Evolutionary conservation across 1,139 yeast species (phyloP).

Genomic region (Yamadazyma jaroonii): DNA sequence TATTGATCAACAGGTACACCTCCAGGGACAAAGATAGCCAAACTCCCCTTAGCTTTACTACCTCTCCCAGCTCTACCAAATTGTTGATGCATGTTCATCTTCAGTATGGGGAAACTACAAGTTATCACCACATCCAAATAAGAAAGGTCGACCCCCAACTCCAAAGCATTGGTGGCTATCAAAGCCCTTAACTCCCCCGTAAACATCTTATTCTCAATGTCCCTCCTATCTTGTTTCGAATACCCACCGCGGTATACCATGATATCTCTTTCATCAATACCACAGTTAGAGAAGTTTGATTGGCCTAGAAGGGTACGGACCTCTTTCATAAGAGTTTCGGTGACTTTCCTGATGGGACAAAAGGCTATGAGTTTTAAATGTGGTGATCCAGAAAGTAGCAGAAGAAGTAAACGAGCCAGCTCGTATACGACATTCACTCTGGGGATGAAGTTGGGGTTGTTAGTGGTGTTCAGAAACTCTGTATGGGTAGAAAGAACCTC

Average conservation of each 20-base stretch:
- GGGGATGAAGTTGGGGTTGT: constrained; percentile 26
- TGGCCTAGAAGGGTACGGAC: constrained; percentile 49
- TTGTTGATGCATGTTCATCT: constrained; percentile 88
- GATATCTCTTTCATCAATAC: constrained; percentile 54
- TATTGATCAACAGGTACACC: constrained; percentile 85
- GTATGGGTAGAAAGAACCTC: constrained; percentile 21
- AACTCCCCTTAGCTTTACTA: constrained; percentile 54
- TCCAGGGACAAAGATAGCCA: constrained; percentile 82
- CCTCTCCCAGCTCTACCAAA: constrained; percentile 96
- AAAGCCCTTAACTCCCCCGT: constrained; percentile 80
- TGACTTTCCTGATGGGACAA: constrained; percentile 80
- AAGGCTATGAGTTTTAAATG: constrained; percentile 73
- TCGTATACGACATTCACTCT: constrained; percentile 73
- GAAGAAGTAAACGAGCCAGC: constrained; percentile 69
- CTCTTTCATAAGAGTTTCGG: constrained; percentile 85
- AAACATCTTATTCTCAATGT: constrained; percentile 88
- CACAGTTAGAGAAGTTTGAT: constrained; percentile 27
- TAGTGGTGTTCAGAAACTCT: constrained; percentile 2
- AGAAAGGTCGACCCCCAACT: constrained; percentile 92
- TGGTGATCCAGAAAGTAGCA: constrained; percentile 55
- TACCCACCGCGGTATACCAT: constrained; percentile 97
- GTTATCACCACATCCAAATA: constrained; percentile 85
- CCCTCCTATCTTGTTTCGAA: constrained; percentile 77
- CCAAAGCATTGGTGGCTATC: constrained; percentile 92
- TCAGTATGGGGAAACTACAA: constrained; percentile 88